Percentiles rank a stretch among this genome's conserved stretches.
Evolutionary conservation across 2,329 filamentous ascomycete species (phyloP).

Genomic region (Fusarium buharicum): DNA sequence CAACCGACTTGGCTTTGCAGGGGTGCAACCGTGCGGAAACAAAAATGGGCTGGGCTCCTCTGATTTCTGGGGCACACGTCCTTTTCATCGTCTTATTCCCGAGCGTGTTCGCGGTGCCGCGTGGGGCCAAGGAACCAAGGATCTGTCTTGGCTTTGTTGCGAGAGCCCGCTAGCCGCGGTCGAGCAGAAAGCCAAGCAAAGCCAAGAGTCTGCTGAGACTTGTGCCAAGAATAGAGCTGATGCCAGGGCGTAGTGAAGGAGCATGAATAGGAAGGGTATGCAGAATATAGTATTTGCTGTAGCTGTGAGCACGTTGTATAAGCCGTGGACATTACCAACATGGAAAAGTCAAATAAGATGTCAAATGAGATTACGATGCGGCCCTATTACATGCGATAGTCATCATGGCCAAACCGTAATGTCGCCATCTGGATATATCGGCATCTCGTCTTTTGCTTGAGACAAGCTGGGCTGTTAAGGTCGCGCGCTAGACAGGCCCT

Average conservation of each 20-base stretch:
- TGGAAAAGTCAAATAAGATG: background rate
- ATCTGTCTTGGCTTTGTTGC: slow-evolving; percentile 26
- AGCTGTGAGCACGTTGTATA: slow-evolving; percentile 6
- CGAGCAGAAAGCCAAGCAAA: background rate
- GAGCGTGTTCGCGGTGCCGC: slow-evolving; percentile 37
- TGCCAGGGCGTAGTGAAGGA: background rate
- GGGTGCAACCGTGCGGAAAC: slow-evolving; percentile 25
- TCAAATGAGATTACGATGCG: slow-evolving; percentile 8
- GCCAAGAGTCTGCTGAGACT: slow-evolving; percentile 15
- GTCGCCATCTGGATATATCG: slow-evolving; percentile 44
- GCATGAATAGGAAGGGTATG: background rate
- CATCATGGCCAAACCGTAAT: slow-evolving; percentile 35
- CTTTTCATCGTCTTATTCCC: slow-evolving; percentile 44
- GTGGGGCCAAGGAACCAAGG: slow-evolving; percentile 37
- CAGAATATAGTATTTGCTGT: no score
- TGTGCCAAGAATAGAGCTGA: slow-evolving; percentile 29
- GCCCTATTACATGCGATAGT: slow-evolving; percentile 3
- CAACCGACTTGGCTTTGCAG: slow-evolving; percentile 53
- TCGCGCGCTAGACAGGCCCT: slow-evolving; percentile 39
- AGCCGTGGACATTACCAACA: background rate
- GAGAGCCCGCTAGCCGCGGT: slow-evolving; percentile 24
- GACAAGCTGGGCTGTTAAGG: slow-evolving; percentile 22
- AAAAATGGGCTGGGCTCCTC: slow-evolving; percentile 27
- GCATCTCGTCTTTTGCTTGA: slow-evolving; percentile 34
- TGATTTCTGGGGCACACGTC: slow-evolving; percentile 42